Base-by-base conservation (phyloP, 352 stramenopile genomes). In the Saprolegnia parasitica region DNA sequence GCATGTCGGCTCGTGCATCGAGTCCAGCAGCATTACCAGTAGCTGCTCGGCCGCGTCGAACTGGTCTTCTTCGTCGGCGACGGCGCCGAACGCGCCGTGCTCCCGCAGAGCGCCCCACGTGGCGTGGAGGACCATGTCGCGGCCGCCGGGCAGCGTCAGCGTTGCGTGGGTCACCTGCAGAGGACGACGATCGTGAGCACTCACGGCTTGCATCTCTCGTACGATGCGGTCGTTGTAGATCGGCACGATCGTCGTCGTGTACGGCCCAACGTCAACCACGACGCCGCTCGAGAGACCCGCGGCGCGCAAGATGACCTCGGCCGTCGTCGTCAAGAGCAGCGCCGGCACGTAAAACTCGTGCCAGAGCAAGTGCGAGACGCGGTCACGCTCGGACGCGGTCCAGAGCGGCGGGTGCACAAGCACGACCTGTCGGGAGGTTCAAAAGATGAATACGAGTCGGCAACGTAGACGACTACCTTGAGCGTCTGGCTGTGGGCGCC, bases 181-280 rank as follows among this genome's bases (percentile, higher is more conserved):
- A n/a, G n/a, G n/a, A n/a, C n/a, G n/a, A n/a, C n/a, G n/a, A n/a
- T n/a, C n/a, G n/a, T n/a, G n/a, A n/a, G n/a, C n/a, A n/a, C n/a
- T n/a, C n/a, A n/a, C n/a, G n/a, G n/a, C n/a, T n/a, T n/a, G n/a
- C 29, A 5, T 35, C 29, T 35, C 29, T 6, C 46, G 29, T 70
- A 70, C 63, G 23, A 62, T 70, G 21, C 23, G 16, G 13, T 58
- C 21, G 35, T 70, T 46, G 26, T 62, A 70, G n/a, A 70, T 61
- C 1, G 63, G 63, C 4, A 70, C 63, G 32, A 70, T 57, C 8
- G 16, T 61, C 42, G 63, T 70, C 9, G 46, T 18, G 50, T 63
- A 52, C 16, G 26, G 26, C 13, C 63, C 63, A 37, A 70, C 29
- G 54, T 70, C 63, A 21, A 70, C 54, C 9, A 70, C 63, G 20